Conservation (phyloP, 352 stramenopile genomes). For the Globisporangium alternatum region DNA sequence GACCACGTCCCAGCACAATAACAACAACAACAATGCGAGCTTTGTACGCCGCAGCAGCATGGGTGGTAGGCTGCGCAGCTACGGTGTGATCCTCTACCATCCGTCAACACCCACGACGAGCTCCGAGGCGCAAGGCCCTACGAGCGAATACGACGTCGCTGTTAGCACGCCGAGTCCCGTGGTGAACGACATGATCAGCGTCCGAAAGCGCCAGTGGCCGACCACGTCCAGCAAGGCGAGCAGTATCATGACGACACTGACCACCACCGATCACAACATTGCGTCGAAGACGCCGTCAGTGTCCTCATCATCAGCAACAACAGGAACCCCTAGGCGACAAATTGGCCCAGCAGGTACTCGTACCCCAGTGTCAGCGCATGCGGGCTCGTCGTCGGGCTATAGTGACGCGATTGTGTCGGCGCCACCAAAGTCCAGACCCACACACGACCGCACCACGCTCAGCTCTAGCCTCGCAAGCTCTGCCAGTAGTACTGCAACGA, state of each 20-base stretch:
- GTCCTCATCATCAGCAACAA: not conserved
- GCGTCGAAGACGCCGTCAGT: not conserved
- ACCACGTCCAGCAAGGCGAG: not conserved
- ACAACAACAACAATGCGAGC: not conserved
- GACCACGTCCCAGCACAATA: slow-evolving; percentile 2
- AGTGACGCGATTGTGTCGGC: not conserved
- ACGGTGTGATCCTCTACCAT: slow-evolving; percentile 7
- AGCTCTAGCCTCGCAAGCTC: not conserved
- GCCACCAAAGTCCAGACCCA: not conserved
- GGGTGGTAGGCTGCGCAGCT: slow-evolving; percentile 11
- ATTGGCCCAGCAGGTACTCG: not conserved
- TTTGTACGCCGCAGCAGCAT: slow-evolving; percentile 14
- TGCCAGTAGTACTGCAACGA: not conserved
- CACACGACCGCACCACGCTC: not conserved
- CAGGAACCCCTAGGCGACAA: not conserved
- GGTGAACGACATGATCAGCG: slow-evolving; percentile 13
- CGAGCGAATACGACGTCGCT: not conserved
- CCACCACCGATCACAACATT: not conserved
- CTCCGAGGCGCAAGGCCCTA: not conserved
- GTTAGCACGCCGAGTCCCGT: slow-evolving; percentile 10
- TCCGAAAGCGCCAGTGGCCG: not conserved
- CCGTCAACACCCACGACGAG: slow-evolving; percentile 1
- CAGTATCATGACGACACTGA: not conserved
- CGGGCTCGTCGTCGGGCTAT: not conserved
- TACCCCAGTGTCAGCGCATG: not conserved